Base-by-base conservation (phyloP, 805 yeast species). In the Ogataea pilisensis region DNA sequence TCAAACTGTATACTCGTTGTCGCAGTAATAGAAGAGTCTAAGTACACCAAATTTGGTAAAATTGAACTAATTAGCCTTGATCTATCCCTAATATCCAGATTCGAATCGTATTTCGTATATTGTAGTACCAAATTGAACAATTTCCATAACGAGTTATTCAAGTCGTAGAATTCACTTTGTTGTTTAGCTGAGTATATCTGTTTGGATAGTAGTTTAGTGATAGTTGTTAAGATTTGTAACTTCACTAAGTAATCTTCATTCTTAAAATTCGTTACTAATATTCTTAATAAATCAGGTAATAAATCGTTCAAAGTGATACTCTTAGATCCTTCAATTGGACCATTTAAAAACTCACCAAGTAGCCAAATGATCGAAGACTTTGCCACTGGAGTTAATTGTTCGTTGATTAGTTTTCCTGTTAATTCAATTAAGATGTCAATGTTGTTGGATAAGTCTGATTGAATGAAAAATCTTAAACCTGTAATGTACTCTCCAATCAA, bases 281-380 rank as follows among this genome's bases (percentile, higher is more conserved):
- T 63, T 39, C 96, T 70, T 41, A 88, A 64, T 2, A 87, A 74
- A 56, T 91, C 96, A 0, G 95, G 90, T 3, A 90, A 82, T 37
- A 85, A 61, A 20, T 57, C 47, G 30, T 65, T 66, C 25, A 49
- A 29, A 1, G 42, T 31, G 7, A 44, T 26, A 42, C 46, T 20
- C 38, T 48, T 58, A 43, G 17, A 28, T 19, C 44, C 47, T 6
- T 38, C 22, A 45, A 9, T 37, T 41, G 27, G 25, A 22, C 33
- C 29, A 31, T 44, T 55, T 0, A 82, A 70, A 56, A 81, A 82
- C 55, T 93, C 97, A 4, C 98, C 96, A 38, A 91, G 74, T 8
- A 91, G 70, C 98, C 98, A 93, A 6, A 91, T 72, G 9, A 90
- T 80, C 35, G 91, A 84, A 1, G 95, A 88, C 49, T 80, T 77